Evolutionary conservation across 2,329 filamentous ascomycete species (phyloP).

Genomic region (Lasiodiplodia theobromae): DNA sequence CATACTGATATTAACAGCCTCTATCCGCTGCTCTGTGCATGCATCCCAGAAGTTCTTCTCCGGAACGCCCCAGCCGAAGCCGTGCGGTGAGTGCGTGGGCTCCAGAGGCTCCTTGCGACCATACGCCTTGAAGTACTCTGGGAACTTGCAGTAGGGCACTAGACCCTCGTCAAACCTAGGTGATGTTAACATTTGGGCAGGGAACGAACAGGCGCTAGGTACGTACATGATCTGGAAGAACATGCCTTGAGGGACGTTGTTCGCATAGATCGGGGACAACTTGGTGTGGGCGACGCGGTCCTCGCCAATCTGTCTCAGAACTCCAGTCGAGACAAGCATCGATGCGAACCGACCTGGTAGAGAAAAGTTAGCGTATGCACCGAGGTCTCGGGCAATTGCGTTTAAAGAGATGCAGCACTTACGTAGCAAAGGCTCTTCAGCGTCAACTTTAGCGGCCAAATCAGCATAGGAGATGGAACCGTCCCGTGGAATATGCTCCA

Average conservation of each 20-base stretch:
- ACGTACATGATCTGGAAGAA: constrained; percentile 24
- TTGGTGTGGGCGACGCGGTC: constrained; percentile 27
- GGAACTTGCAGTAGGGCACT: constrained; percentile 2
- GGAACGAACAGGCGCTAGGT: too few relatives aligned
- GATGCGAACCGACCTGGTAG: constrained; percentile 14
- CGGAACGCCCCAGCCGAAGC: constrained; percentile 8
- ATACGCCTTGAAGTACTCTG: constrained; percentile 24
- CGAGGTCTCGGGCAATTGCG: neutral
- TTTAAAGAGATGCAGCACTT: neutral
- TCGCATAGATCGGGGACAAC: constrained; percentile 14
- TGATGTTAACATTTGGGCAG: neutral
- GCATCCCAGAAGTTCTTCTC: constrained; percentile 28
- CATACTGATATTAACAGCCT: constrained; percentile 25
- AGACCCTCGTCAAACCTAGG: constrained; percentile 23
- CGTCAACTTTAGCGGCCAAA: constrained; percentile 10
- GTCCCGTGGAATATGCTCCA: constrained; percentile 16
- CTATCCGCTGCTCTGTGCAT: neutral
- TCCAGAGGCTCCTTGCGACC: constrained; percentile 25
- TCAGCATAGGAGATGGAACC: constrained; percentile 26
- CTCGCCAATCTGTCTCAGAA: constrained; percentile 6
- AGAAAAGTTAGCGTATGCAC: neutral
- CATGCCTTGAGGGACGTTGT: constrained; percentile 15
- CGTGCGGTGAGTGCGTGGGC: constrained; percentile 20
- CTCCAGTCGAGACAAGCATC: constrained; percentile 26
- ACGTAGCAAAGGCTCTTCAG: constrained; percentile 26